These are phyloP conservation scores for Aspergillus sp. DNA, from an alignment of 2,329 filamentous ascomycete species.

Conservation along the genomic window DNA sequence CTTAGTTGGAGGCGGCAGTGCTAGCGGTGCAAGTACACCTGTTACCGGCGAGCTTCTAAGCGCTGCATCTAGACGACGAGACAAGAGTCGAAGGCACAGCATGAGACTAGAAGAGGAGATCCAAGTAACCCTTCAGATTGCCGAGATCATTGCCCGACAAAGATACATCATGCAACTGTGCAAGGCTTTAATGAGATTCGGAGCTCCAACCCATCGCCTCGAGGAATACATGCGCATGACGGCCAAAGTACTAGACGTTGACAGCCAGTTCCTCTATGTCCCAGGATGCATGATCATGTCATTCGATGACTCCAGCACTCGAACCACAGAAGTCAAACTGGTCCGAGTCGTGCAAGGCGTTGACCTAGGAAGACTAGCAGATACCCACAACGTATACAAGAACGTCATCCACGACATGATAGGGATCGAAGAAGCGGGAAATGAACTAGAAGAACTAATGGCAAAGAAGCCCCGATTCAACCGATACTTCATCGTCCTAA, in stretches of 20 bases:
- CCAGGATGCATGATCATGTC: slow-evolving; percentile 55
- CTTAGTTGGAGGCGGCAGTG: slow-evolving; percentile 19
- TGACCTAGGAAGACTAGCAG: slow-evolving; percentile 45
- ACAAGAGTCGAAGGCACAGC: slow-evolving; percentile 17
- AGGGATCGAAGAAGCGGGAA: slow-evolving; percentile 48
- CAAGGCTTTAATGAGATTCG: slow-evolving; percentile 81
- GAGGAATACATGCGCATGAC: slow-evolving; percentile 90
- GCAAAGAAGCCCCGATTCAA: slow-evolving; percentile 58
- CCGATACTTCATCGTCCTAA: slow-evolving; percentile 57
- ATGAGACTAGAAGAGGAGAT: slow-evolving; percentile 50
- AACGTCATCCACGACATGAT: slow-evolving; percentile 51
- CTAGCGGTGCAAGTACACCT: slow-evolving; percentile 33
- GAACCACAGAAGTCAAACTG: slow-evolving; percentile 52
- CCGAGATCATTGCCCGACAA: slow-evolving; percentile 72
- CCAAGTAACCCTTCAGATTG: slow-evolving; percentile 62
- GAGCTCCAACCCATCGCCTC: slow-evolving; percentile 84
- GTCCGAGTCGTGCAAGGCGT: slow-evolving; percentile 46
- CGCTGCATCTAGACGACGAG: slow-evolving; percentile 30
- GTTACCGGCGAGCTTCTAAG: slow-evolving; percentile 30
- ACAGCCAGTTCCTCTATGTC: slow-evolving; percentile 87
- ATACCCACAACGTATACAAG: slow-evolving; percentile 51
- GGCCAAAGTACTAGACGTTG: slow-evolving; percentile 78
- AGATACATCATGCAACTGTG: slow-evolving; percentile 83
- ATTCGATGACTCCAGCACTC: slow-evolving; percentile 61
- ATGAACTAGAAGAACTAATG: slow-evolving; percentile 56